Percentiles rank a stretch among this genome's conserved stretches.
These are phyloP conservation scores for Penicillium psychrofluorescens DNA, from an alignment of 495 filamentous ascomycete species.

Conservation along the genomic window DNA sequence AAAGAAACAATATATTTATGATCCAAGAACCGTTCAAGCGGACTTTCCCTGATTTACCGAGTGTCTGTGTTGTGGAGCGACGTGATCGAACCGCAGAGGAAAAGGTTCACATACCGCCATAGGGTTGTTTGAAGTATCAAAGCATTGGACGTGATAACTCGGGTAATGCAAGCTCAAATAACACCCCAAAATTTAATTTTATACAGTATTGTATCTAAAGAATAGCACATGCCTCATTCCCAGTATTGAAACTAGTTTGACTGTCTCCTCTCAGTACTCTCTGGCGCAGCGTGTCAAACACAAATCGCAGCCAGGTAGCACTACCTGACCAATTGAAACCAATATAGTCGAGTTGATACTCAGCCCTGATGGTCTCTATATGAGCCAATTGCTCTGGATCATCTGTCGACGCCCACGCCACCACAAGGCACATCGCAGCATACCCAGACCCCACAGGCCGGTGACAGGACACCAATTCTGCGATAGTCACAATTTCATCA, in stretches of 20 bases:
- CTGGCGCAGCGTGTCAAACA: conserved; percentile 24
- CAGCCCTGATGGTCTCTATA: conserved; percentile 3
- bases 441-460: conserved; percentile 17
- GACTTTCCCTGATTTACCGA: too few relatives aligned
- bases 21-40: too few relatives aligned
- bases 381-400: conserved; percentile 1
- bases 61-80: too few relatives aligned
- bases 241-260: neutral
- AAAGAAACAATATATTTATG: too few relatives aligned
- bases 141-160: too few relatives aligned
- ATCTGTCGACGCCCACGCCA: conserved; percentile 10
- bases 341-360: conserved; percentile 11
- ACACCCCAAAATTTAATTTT: too few relatives aligned
- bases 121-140: too few relatives aligned
- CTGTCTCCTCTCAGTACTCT: conserved; percentile 1
- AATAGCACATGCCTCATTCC: neutral
- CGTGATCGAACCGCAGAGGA: too few relatives aligned
- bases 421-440: conserved; percentile 10
- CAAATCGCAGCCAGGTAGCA: conserved; percentile 14
- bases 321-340: conserved; percentile 16
- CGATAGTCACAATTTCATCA: conserved; percentile 12
- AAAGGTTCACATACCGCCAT: too few relatives aligned
- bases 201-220: too few relatives aligned
- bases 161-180: too few relatives aligned
- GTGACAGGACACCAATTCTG: conserved; percentile 5